These are phyloP conservation scores for Eutrema salsugineum DNA, from an alignment of 441 rosid genomes.

Conservation along the genomic window DNA sequence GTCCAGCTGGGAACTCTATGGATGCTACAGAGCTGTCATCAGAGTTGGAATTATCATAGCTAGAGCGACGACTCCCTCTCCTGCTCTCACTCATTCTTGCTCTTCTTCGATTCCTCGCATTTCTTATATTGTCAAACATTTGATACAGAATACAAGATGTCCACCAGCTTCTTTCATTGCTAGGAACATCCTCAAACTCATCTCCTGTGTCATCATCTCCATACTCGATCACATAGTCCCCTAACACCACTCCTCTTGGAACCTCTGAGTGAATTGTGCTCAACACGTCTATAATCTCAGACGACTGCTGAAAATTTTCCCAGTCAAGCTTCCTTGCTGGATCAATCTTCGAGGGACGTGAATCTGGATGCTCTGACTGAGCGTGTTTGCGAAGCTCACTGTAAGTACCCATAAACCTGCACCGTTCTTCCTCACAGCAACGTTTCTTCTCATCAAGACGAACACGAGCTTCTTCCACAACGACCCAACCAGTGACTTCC, in stretches of 20 bases:
- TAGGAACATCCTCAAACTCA: constrained; percentile 82
- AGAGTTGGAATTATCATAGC: constrained; percentile 76
- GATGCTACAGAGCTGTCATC: constrained; percentile 93
- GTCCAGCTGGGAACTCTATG: constrained; percentile 48
- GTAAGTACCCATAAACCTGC: constrained; percentile 67
- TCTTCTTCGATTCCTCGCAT: constrained; percentile 84
- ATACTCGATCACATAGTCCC: constrained; percentile 96
- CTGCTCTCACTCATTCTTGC: constrained; percentile 71
- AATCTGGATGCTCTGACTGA: constrained; percentile 75
- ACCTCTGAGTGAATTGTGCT: constrained; percentile 98
- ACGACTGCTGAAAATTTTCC: constrained; percentile 98
- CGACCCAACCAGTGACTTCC: constrained; percentile 83
- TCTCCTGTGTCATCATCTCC: constrained; percentile 89
- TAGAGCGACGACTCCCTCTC: constrained; percentile 68
- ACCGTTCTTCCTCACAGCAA: constrained; percentile 69
- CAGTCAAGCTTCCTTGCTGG: constrained; percentile 94
- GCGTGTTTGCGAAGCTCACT: constrained; percentile 72
- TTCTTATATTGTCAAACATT: constrained; percentile 87
- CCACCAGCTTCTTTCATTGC: constrained; percentile 90
- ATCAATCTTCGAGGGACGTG: constrained; percentile 86
- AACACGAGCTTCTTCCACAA: constrained; percentile 64
- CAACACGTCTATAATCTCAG: constrained; percentile 93
- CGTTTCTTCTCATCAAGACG: constrained; percentile 72
- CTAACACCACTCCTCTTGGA: constrained; percentile 91
- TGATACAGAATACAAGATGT: constrained; percentile 92